phyloP scores from a whole-genome alignment of 2,329 filamentous ascomycete species.

The Penicillium hordei region DNA sequence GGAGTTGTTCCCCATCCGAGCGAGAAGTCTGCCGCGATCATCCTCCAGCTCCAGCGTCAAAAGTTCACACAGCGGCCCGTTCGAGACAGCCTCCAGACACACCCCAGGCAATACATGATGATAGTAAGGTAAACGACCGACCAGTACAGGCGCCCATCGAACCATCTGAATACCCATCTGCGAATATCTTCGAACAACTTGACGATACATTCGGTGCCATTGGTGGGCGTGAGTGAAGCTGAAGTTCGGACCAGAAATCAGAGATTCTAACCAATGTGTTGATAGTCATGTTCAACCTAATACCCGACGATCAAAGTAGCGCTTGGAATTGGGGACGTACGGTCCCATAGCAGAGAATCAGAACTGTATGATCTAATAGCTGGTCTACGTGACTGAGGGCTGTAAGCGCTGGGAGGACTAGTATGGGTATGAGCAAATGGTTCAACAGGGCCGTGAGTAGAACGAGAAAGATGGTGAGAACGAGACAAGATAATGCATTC shows the following conservation, averaged over 20 bases:
- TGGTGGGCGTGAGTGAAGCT: constrained; percentile 7
- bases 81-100: neutral
- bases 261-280: neutral
- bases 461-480: neutral
- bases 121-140: neutral
- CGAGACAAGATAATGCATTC: neutral
- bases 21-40: neutral
- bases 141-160: neutral
- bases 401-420: neutral
- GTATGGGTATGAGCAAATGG: neutral
- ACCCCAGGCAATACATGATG: neutral
- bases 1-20: too few relatives aligned
- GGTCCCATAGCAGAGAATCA: neutral
- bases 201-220: constrained; percentile 11
- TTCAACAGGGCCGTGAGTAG: neutral
- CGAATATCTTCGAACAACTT: constrained; percentile 11
- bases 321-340: constrained; percentile 13
- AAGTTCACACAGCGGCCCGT: neutral
- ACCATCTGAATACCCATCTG: neutral
- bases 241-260: rapidly evolving
- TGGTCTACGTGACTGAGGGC: neutral
- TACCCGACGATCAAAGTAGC: constrained; percentile 9
- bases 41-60: neutral
- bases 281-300: constrained; percentile 12
- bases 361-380: neutral